Evolutionary conservation across 441 rosid species (phyloP), one percentile per base, ranked within the genome.

Genomic region (Adansonia gregorii): DNA sequence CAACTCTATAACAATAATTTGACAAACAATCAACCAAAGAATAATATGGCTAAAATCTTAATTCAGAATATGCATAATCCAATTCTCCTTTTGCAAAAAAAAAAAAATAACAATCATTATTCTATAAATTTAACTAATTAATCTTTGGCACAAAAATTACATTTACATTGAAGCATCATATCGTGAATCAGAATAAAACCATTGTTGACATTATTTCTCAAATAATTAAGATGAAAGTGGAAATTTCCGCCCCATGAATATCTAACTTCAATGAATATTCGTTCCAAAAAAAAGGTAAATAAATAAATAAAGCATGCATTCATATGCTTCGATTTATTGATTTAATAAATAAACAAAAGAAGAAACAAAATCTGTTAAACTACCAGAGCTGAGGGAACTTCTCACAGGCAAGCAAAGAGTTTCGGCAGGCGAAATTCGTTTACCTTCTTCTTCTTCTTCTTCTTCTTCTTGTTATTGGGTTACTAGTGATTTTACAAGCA

Each of bases 331-430:
- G n/a, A 52, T 71, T 12, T 27, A 27, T 51, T 31, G 11, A 52
- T 52, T 51, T 52, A 15, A 24, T n/a, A 0, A 71, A 51, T 15
- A 70, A 70, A 52, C 22, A 11, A 35, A 52, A 2, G 22, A 9
- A 52, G 22, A 52, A 14, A 14, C 59, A 52, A 70, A 24, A 70
- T 7, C n/a, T 11, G 2, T 52, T 52, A 31, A 52, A 31, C 48
- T 27, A 71, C 15, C 14, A 52, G 60, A 71, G 74, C 61, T 71
- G n/a, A 31, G 48, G 27, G 48, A 71, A 49, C 51, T 70, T 51
- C 43, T 70, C 20, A 49, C 8, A n/a, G 4, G 8, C 14, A 54
- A 54, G 63, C n/a, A 27, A 27, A 27, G 41, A 31, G 9, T 51
- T 51, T 27, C 24, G 56, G 74, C 46, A 27, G 46, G 27, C 51